Evolutionary conservation across 139 green algal genomes (phyloP), one percentile per base, ranked within the genome.

Genomic region (Chlamydomonas eustigma): DNA sequence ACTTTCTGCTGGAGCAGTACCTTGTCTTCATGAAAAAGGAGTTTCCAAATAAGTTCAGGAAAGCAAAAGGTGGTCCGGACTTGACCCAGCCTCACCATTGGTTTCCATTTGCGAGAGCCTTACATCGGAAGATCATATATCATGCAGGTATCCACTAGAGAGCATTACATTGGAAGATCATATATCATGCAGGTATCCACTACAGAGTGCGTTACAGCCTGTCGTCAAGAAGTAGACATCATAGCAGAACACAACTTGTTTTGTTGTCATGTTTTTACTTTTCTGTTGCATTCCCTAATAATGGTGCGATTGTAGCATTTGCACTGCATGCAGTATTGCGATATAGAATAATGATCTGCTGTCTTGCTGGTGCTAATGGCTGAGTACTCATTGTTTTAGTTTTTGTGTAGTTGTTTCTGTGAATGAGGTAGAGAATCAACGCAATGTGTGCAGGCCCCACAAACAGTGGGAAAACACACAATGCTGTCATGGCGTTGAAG

Each of bases 391-490:
- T 58, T 58, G 25, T 39, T 3, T 37, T 39, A 37, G 2, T 22
- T 38, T 64, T 18, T 58, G 44, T 18, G 12, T 2, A 4, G 68
- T 4, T 12, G 68, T 4, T 4, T 4, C 24, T 24, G 33, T 4
- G 3, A 6, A 3, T 44, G 33, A 36, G 2, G 52, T 6, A 4
- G 34, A 4, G 30, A 28, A 38, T 8, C 35, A 5, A 3, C 34
- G 25, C 22, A 31, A 25, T 25, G 8, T 3, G 36, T 25, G 35
- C 82, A 70, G 94, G 94, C 5, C 95, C 95, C 51, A 98, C 95
- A 39, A 98, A 98, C 90, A 94, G 84, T 71, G 95, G 95, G 70
- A 98, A 98, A 84, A 98, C 95, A 28, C 92, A 97, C 84, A 82
- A 88, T 2, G 94, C 95, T 1, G 71, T 88, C 64, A 28, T 88